These are phyloP conservation scores for Cymbopogon citratus DNA, from an alignment of 176 grass and related monocot species.

Conservation along the genomic window DNA sequence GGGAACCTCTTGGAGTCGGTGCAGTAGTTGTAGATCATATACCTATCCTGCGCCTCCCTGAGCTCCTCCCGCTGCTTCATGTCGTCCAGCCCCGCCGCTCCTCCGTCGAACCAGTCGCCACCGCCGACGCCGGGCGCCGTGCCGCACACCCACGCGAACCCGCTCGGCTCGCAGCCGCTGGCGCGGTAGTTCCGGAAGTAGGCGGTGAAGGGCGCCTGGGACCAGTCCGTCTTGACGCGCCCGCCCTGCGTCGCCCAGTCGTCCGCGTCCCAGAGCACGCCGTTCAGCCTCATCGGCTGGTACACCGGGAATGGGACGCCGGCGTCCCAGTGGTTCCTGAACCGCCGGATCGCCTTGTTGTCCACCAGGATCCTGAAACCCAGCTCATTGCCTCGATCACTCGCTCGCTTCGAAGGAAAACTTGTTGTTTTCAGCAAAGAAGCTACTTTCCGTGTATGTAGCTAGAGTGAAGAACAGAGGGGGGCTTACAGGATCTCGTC, in stretches of 20 bases:
- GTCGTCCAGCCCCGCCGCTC: background rate
- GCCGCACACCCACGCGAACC: constrained; percentile 21
- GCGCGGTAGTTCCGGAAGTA: constrained; percentile 39
- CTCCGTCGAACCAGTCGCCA: constrained; percentile 20
- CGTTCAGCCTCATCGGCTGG: constrained; percentile 42
- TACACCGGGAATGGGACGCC: constrained; percentile 43
- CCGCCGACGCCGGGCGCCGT: background rate
- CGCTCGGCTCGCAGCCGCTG: constrained; percentile 14
- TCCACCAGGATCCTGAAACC: constrained; percentile 48
- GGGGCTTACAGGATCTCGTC: constrained; percentile 60
- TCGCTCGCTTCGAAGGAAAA: background rate
- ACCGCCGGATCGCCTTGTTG: constrained; percentile 33
- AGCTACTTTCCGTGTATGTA: background rate
- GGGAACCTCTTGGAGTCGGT: constrained; percentile 37
- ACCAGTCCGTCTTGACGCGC: constrained; percentile 50
- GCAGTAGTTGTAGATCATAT: constrained; percentile 53
- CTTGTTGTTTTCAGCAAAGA: background rate
- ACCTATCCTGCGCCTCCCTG: constrained; percentile 28
- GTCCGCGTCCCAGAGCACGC: constrained; percentile 42
- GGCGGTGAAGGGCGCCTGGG: constrained; percentile 44
- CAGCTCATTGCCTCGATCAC: background rate
- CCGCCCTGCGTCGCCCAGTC: constrained; percentile 48
- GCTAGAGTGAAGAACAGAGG: background rate
- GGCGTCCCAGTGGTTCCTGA: constrained; percentile 38
- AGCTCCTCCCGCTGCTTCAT: constrained; percentile 26